Evolutionary conservation across 2,329 filamentous ascomycete species (phyloP), one percentile per base, ranked within the genome.

Genomic region (Pseudonectria buxi): DNA sequence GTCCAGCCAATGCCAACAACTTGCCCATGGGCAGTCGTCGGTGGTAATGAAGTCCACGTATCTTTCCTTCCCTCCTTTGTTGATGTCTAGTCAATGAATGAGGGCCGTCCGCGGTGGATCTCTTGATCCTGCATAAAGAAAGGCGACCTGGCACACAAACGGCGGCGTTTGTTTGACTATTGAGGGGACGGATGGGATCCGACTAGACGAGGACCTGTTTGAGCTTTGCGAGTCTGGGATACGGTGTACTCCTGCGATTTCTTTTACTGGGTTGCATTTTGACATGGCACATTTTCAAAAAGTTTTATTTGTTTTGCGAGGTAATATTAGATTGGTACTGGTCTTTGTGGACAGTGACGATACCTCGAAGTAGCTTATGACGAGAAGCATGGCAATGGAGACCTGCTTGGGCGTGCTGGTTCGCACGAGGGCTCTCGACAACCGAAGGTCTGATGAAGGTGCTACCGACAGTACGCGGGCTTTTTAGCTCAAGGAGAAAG

Each of bases 1-100:
- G 48, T 45, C 50, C 55, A 64, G 60, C 61, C 58, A 67, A 69
- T 52, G 65, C 69, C 55, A 74, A 74, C 55, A 67, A 65, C 49
- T 56, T 67, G 53, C 69, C 70, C 35, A 55, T 74, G 24, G 60
- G 64, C 52, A 68, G 64, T 54, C 67, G 68, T 48, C 67, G 70
- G 44, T 74, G 70, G 71, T 74, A 68, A 63, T 22, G 52, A 44
- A 35, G 36, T 35, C 40, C 28, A 32, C 41, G 32, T 35, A 44
- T 43, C 33, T 37, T 29, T 30, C 33, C 25, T 36, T 13, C 12
- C 25, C 33, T 40, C 34, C 44, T 39, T 24, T 39, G 27, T 36
- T 43, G 35, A 41, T 39, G 34, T 26, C 30, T 22, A n/a, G 18
- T 22, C 18, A 9, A 22, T 9, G 18, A 22, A 9, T 22, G 9